Evolutionary conservation across 108 stramenopile species (phyloP), one percentile per base, ranked within the genome.

Genomic region (Tribonema minus): DNA sequence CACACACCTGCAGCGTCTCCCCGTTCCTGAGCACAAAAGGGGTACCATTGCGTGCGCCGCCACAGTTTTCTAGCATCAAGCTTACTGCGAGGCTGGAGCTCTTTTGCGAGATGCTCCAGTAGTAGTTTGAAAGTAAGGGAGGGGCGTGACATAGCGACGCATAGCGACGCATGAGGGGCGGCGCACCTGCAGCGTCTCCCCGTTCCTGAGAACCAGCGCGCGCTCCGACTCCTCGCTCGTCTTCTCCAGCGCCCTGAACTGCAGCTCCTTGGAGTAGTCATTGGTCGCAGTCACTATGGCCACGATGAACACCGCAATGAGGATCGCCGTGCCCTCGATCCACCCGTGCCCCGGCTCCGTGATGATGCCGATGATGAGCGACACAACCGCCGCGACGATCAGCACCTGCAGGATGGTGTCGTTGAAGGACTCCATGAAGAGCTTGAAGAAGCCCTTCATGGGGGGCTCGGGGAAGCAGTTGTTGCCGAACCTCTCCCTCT

Each of bases 341-440:
- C 92, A 95, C 6, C 94, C 94, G 3, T 90, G 89, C 15, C 74
- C 70, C 9, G 92, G 92, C 65, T 95, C 94, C 65, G 94, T 85
- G 86, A 94, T 95, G 61, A 95, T 87, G 41, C 94, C 97, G 15
- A 63, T 89, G 36, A 86, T 88, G 26, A 98, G 83, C 9, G 92
- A 93, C 5, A 98, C 91, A 2, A 92, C 69, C 64, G 97, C 97
- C 0, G 94, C 91, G 3, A 91, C 93, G 39, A 98, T 91, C 39
- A 98, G 85, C 71, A 98, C 93, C 76, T 95, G 92, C 70, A 98
- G 84, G 4, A 94, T 94, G 29, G 92, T 92, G 86, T 98, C 97
- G 64, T 98, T 92, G 86, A 98, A 95, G n/a, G 92, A 89, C 41
- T 95, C 94, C 61, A 96, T 80, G 83, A 98, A 92, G 7, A 98